Evolutionary conservation across 2,329 filamentous ascomycete species (phyloP).

Genomic region (Fusarium luffae): DNA sequence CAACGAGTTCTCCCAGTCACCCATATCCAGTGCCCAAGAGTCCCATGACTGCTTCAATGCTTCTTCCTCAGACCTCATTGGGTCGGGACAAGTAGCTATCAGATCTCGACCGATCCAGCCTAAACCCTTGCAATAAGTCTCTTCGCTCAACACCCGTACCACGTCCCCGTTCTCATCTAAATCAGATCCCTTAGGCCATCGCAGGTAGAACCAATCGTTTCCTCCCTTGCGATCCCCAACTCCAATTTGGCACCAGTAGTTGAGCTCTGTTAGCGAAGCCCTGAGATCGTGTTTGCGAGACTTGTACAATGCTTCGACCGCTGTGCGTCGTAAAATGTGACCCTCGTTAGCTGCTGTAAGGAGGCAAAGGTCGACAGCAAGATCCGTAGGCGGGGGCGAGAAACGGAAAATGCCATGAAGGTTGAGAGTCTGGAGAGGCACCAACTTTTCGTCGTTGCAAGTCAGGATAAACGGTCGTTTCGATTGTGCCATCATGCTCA

Average conservation of each 20-base stretch:
- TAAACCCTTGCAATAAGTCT: constrained; percentile 82
- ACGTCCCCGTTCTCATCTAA: constrained; percentile 73
- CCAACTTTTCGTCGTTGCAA: constrained; percentile 88
- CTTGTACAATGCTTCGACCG: constrained; percentile 76
- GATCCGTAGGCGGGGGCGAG: constrained; percentile 69
- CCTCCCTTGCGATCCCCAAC: constrained; percentile 90
- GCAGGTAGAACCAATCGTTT: constrained; percentile 87
- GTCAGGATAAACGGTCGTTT: constrained; percentile 95
- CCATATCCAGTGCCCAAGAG: constrained; percentile 73
- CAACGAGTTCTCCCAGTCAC: constrained; percentile 63
- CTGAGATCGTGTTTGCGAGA: constrained; percentile 79
- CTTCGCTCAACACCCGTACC: constrained; percentile 82
- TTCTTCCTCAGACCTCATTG: constrained; percentile 67
- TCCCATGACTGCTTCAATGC: constrained; percentile 72
- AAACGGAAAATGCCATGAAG: constrained; percentile 88
- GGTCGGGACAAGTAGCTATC: constrained; percentile 50
- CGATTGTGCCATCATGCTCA: constrained; percentile 81
- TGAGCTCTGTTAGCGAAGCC: constrained; percentile 82
- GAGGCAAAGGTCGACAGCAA: constrained; percentile 83
- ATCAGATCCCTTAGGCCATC: constrained; percentile 79
- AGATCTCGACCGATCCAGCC: constrained; percentile 77
- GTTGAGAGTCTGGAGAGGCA: constrained; percentile 79
- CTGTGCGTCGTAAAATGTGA: constrained; percentile 76
- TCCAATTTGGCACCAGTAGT: constrained; percentile 97
- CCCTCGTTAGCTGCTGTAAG: constrained; percentile 89